These are phyloP conservation scores for Agapanthus africanus DNA, from an alignment of 106 monocot genomes.

Conservation along the genomic window DNA sequence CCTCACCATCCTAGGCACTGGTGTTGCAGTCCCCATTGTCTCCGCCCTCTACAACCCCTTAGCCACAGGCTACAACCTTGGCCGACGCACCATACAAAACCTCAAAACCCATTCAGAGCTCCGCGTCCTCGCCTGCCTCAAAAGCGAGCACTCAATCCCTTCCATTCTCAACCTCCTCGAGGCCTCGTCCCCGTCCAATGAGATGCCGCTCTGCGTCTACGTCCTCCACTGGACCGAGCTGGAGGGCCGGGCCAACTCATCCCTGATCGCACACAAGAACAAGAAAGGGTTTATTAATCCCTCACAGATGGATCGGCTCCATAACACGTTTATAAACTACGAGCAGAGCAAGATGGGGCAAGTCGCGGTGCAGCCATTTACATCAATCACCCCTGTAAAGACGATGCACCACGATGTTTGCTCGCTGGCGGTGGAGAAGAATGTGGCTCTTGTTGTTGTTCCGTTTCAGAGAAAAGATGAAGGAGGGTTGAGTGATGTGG, in stretches of 20 bases:
- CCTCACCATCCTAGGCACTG: neutral
- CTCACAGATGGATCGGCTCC: constrained; percentile 27
- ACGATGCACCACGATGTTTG: constrained; percentile 49
- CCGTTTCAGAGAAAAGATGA: constrained; percentile 16
- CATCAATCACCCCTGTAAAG: constrained; percentile 22
- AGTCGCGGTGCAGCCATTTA: constrained; percentile 31
- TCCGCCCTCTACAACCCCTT: constrained; percentile 14
- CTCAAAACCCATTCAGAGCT: constrained; percentile 19
- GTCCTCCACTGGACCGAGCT: constrained; percentile 42
- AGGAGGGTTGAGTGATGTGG: neutral
- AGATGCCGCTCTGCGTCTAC: constrained; percentile 25
- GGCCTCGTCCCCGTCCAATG: neutral
- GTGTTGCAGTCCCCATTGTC: neutral
- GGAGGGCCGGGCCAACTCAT: constrained; percentile 17
- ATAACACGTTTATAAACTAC: constrained; percentile 28
- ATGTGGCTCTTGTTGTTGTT: constrained; percentile 19
- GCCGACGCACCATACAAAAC: constrained; percentile 13
- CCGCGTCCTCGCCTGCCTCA: constrained; percentile 24
- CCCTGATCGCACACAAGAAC: constrained; percentile 30
- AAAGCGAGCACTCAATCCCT: constrained; percentile 21
- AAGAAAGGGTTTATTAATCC: constrained; percentile 31
- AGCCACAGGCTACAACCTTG: neutral
- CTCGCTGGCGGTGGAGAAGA: constrained; percentile 25
- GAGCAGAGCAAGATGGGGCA: constrained; percentile 27
- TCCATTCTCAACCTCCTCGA: constrained; percentile 27